A percentile compares a stretch with the other conserved stretches of the same genome.
Evolutionary conservation across 2,329 filamentous ascomycete genomes (phyloP).

Genomic region (Colletotrichum viniferum): DNA sequence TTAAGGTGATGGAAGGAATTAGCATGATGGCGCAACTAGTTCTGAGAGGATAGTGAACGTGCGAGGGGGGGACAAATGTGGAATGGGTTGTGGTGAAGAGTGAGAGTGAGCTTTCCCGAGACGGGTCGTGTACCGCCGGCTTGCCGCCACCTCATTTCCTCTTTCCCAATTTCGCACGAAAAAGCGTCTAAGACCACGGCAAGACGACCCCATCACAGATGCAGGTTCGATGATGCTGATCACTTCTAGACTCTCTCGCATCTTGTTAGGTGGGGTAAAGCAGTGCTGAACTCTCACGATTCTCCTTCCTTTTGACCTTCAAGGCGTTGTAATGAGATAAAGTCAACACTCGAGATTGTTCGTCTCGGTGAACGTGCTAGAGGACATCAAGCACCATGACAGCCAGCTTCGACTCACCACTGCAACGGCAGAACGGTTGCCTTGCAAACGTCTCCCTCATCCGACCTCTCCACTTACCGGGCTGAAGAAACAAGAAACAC

Average conservation of each 20-base stretch:
- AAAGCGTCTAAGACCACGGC: too few species aligned
- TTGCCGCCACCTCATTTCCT: slow-evolving; percentile 4
- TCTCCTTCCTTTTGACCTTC: not conserved
- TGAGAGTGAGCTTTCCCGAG: not conserved
- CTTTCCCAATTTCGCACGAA: not conserved
- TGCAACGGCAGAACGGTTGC: not conserved
- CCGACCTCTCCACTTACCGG: not conserved
- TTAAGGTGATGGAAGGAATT: not conserved
- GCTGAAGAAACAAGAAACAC: not conserved
- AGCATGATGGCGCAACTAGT: not conserved
- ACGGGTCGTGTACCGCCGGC: not conserved
- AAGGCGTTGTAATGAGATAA: not conserved
- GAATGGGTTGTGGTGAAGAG: not conserved
- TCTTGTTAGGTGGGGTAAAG: not conserved
- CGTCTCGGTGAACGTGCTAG: not conserved
- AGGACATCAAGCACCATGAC: not conserved
- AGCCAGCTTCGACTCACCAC: not conserved
- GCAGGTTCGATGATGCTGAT: not conserved
- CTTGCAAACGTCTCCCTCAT: not conserved
- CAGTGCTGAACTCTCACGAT: fast-evolving
- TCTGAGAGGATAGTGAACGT: not conserved
- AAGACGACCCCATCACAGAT: not conserved
- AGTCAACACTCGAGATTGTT: not conserved
- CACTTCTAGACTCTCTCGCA: not conserved
- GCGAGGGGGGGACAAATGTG: not conserved